Percentiles rank a stretch among this genome's conserved stretches.
Conservation (phyloP, 306 rosid species). For the Luffa aegyptiaca region DNA sequence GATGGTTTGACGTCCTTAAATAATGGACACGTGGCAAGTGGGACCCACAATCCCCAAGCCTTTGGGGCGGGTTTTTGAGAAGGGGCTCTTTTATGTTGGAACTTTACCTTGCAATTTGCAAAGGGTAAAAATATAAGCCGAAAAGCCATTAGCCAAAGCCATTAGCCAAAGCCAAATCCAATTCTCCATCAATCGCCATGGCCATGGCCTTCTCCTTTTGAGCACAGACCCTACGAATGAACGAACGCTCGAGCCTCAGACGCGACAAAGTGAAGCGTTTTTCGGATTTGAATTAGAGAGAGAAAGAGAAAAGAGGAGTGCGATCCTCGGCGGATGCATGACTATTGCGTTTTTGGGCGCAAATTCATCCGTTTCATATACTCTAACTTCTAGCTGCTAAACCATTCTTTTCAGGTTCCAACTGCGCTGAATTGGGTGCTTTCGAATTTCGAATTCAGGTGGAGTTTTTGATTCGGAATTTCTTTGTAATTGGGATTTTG, state of each 20-base stretch:
- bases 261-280: slow-evolving; percentile 2
- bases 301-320: slow-evolving; percentile 8
- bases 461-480: not conserved
- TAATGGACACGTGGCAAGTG: slow-evolving; percentile 12
- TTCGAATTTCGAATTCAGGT: slow-evolving; percentile 5
- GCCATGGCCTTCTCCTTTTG: not conserved
- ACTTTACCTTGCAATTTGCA: not conserved
- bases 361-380: slow-evolving; percentile 10
- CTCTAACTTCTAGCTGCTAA: slow-evolving; percentile 10
- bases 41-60: not conserved
- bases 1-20: slow-evolving; percentile 18
- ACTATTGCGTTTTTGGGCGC: not conserved
- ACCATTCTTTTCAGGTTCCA: not conserved
- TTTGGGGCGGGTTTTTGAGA: not conserved
- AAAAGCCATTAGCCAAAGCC: not conserved
- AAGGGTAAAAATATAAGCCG: not conserved
- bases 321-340: slow-evolving; percentile 5
- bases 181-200: not conserved
- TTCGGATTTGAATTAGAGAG: slow-evolving; percentile 7
- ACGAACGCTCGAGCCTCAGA: not conserved
- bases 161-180: not conserved
- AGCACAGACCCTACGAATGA: not conserved
- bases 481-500: slow-evolving; percentile 2
- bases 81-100: not conserved
- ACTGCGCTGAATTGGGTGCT: not conserved